phyloP scores from a whole-genome alignment of 2,329 filamentous ascomycete species.

The Fusarium sororula region DNA sequence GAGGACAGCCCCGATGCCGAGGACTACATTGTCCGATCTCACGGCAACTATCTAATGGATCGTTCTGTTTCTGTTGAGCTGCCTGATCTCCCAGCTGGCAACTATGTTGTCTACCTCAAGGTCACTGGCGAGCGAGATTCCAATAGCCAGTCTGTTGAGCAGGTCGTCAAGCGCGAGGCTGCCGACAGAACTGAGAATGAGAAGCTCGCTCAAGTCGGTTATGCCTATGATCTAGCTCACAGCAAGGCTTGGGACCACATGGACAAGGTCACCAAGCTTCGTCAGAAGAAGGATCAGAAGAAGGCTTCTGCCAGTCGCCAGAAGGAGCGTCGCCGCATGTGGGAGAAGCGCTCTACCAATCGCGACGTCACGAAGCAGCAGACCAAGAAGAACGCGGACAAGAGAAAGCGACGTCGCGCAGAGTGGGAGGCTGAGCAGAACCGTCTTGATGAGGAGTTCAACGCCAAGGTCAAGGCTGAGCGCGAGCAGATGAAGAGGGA shows the following conservation, averaged over 20 bases:
- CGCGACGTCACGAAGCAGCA: constrained; percentile 54
- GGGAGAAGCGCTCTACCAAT: constrained; percentile 59
- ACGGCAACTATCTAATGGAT: constrained; percentile 66
- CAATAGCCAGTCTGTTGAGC: constrained; percentile 58
- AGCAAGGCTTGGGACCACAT: constrained; percentile 64
- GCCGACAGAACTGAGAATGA: constrained; percentile 60
- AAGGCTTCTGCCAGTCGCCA: constrained; percentile 59
- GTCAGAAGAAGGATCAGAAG: constrained; percentile 59
- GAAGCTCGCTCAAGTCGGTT: constrained; percentile 66
- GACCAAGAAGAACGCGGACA: constrained; percentile 51
- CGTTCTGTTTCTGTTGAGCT: constrained; percentile 69
- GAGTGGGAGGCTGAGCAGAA: constrained; percentile 42
- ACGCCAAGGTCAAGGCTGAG: constrained; percentile 39
- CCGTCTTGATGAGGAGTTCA: constrained; percentile 41
- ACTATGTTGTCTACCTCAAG: constrained; percentile 66
- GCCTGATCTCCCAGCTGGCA: constrained; percentile 61
- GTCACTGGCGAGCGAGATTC: constrained; percentile 61
- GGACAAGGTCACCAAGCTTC: constrained; percentile 59
- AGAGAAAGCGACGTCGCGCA: constrained; percentile 45
- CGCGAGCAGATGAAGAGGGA: constrained; percentile 27
- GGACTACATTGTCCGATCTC: constrained; percentile 68
- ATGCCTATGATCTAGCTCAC: constrained; percentile 68
- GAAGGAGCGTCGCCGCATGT: constrained; percentile 57
- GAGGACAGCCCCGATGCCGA: constrained; percentile 60
- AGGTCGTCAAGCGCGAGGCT: constrained; percentile 64